Evolutionary conservation across 768 basidiomycete genomes (phyloP).

Genomic region (Omphalotus guepiniiformis): DNA sequence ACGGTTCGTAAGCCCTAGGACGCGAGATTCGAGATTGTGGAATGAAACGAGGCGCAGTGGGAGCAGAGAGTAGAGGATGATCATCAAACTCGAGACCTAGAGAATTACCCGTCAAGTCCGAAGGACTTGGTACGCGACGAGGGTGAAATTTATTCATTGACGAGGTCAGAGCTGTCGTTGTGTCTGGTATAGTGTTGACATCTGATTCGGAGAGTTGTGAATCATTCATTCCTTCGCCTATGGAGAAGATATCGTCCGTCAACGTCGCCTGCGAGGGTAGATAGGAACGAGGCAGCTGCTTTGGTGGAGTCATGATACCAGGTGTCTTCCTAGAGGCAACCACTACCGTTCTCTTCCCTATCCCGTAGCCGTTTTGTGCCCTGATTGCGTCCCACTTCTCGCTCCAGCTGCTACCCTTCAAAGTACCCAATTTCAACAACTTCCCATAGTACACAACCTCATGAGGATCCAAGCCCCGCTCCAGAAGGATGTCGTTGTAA

Average conservation of each 20-base stretch:
- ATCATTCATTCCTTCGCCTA: neutral
- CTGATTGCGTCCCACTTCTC: constrained; percentile 79
- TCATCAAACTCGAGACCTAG: constrained; percentile 17
- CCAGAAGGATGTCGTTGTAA: constrained; percentile 73
- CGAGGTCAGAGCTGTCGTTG: neutral
- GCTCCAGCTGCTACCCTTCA: constrained; percentile 77
- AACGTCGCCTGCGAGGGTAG: constrained; percentile 24
- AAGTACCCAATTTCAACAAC: constrained; percentile 74
- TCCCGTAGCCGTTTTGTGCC: constrained; percentile 44
- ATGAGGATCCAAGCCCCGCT: constrained; percentile 71
- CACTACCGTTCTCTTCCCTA: neutral
- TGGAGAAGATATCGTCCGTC: constrained; percentile 4
- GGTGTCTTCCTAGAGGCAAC: neutral
- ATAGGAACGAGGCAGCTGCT: neutral
- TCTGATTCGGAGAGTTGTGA: neutral
- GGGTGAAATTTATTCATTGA: neutral
- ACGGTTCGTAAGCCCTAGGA: constrained; percentile 31
- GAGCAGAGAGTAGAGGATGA: neutral
- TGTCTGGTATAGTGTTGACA: neutral
- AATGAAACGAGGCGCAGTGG: constrained; percentile 3
- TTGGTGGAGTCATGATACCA: neutral
- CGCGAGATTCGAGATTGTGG: constrained; percentile 17
- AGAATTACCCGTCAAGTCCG: constrained; percentile 21
- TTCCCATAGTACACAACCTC: constrained; percentile 82
- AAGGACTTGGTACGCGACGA: constrained; percentile 20